Evolutionary conservation across 2,329 filamentous ascomycete genomes (phyloP).

Genomic region (Penicillium corylophilum): DNA sequence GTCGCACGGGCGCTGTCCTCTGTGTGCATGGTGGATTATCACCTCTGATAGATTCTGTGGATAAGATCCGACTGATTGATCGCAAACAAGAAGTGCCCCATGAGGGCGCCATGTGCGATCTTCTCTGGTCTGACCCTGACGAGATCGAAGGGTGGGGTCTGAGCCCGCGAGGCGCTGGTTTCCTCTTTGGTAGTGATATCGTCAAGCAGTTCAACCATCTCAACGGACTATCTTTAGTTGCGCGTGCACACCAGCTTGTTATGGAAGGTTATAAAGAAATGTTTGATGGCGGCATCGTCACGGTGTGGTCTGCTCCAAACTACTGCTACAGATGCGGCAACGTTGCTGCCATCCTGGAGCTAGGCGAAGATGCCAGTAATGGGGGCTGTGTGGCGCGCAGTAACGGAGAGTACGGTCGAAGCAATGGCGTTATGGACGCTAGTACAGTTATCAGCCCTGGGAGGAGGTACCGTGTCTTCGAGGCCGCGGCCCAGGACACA

Average conservation of each 20-base stretch:
- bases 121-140: slow-evolving; percentile 96
- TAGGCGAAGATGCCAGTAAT: slow-evolving; percentile 83
- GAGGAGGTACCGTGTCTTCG: slow-evolving; percentile 88
- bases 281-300: slow-evolving; percentile 94
- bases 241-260: slow-evolving; percentile 91
- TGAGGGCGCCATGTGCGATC: slow-evolving; percentile 97
- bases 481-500: slow-evolving; percentile 92
- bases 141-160: slow-evolving; percentile 97
- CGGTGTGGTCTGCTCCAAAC: slow-evolving; percentile 97
- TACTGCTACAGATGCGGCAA: slow-evolving; percentile 97
- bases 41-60: slow-evolving; percentile 86
- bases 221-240: slow-evolving; percentile 89
- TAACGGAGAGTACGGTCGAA: slow-evolving; percentile 47
- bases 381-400: slow-evolving; percentile 67
- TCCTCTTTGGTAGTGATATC: slow-evolving; percentile 92
- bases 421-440: slow-evolving; percentile 48
- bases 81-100: slow-evolving; percentile 98
- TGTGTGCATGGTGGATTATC: slow-evolving; percentile 94
- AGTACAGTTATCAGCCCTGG: slow-evolving; percentile 67
- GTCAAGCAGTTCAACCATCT: slow-evolving; percentile 94
- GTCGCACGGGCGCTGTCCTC: slow-evolving; percentile 77
- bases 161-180: slow-evolving; percentile 89
- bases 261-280: slow-evolving; percentile 99
- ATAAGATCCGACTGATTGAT: slow-evolving; percentile 93
- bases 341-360: slow-evolving; percentile 89